These are phyloP conservation scores for Panicum miliaceum DNA, from an alignment of 176 grass and related monocot genomes.

Conservation along the genomic window DNA sequence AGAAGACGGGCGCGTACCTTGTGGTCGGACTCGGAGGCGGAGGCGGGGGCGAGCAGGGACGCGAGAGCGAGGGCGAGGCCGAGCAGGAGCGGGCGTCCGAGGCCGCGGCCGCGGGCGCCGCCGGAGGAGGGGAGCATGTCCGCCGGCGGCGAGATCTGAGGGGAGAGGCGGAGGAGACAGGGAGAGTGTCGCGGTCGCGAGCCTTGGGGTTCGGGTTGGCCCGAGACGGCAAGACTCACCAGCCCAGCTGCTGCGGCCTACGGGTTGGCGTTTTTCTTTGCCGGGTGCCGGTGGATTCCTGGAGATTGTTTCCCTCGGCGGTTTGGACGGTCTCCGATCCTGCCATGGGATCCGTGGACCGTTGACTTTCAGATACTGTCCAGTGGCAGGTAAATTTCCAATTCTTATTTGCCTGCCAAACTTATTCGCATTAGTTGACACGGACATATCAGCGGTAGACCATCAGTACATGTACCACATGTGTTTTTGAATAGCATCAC, in stretches of 20 bases:
- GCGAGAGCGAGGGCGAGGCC: conserved; percentile 26
- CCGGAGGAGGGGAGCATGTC: conserved; percentile 42
- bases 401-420: neutral
- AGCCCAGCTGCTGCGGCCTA: neutral
- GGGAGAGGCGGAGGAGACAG: neutral
- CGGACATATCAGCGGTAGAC: neutral
- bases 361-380: neutral
- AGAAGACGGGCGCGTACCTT: conserved; percentile 38
- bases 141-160: conserved; percentile 56
- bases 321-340: conserved; percentile 39
- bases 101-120: neutral
- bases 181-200: conserved; percentile 16
- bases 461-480: too few relatives aligned
- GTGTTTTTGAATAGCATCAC: too few relatives aligned
- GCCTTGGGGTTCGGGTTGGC: conserved; percentile 34
- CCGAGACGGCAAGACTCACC: conserved; percentile 12
- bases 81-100: neutral
- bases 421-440: neutral
- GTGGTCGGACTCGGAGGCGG: conserved; percentile 73
- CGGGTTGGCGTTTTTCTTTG: neutral
- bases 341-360: conserved; percentile 2
- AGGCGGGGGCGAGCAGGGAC: conserved; percentile 29
- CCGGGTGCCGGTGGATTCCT: neutral
- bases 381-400: neutral
- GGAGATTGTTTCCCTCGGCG: neutral